phyloP scores from a whole-genome alignment of 352 stramenopile species.

The Peronosclerospora sorghi region DNA sequence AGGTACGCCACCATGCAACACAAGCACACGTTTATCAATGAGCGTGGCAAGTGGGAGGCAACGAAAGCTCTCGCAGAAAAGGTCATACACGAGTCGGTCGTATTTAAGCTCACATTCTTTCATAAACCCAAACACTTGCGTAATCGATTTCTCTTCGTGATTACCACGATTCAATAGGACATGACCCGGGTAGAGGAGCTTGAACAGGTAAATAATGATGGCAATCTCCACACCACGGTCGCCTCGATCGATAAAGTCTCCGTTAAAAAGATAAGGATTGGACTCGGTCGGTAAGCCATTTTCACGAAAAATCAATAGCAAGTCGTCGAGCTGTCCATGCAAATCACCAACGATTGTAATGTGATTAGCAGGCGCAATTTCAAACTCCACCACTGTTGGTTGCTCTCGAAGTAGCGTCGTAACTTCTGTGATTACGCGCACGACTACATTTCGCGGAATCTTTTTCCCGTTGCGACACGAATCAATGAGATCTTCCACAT shows the following conservation, averaged over 20 bases:
- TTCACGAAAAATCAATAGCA: constrained; percentile 74
- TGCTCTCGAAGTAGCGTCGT: constrained; percentile 38
- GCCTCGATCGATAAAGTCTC: constrained; percentile 76
- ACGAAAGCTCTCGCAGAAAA: constrained; percentile 76
- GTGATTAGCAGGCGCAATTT: constrained; percentile 58
- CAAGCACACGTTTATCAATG: constrained; percentile 62
- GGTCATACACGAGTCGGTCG: constrained; percentile 62
- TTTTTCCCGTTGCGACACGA: constrained; percentile 70
- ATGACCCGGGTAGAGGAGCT: constrained; percentile 58
- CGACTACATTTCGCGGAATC: constrained; percentile 63
- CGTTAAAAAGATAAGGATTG: constrained; percentile 84
- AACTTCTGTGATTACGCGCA: constrained; percentile 57
- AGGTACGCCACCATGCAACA: constrained; percentile 66
- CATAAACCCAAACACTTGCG: constrained; percentile 82
- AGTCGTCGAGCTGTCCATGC: constrained; percentile 77
- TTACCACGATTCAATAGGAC: constrained; percentile 80
- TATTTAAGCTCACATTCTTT: constrained; percentile 81
- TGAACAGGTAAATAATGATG: constrained; percentile 75
- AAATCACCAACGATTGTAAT: constrained; percentile 76
- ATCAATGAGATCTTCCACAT: constrained; percentile 61
- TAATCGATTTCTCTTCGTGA: constrained; percentile 81
- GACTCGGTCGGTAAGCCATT: constrained; percentile 62
- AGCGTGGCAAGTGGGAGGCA: constrained; percentile 65
- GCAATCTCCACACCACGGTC: constrained; percentile 71
- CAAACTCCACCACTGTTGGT: constrained; percentile 58